A percentile compares a stretch with the other conserved stretches of the same genome.
phyloP scores from a whole-genome alignment of 2,329 filamentous ascomycete genomes.

The Monosporascus sp. region DNA sequence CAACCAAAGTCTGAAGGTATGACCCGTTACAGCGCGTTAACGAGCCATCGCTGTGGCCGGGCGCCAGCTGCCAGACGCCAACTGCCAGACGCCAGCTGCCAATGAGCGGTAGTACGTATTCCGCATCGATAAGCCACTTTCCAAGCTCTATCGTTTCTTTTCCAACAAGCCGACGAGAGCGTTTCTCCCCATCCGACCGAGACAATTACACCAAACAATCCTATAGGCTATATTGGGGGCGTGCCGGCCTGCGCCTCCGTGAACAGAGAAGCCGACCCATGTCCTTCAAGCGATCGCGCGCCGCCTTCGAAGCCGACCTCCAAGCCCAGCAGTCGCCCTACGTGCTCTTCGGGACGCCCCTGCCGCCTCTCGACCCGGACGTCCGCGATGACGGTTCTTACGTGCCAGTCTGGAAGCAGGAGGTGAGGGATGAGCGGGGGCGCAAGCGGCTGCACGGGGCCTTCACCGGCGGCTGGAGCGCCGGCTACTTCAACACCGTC shows the following conservation, averaged over 20 bases:
- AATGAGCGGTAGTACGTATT: neutral
- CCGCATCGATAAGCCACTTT: neutral
- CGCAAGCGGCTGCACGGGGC: slow-evolving; percentile 89
- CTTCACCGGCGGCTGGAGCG: slow-evolving; percentile 94
- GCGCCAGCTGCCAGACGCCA: neutral
- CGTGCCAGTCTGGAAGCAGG: slow-evolving; percentile 96
- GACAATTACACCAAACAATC: no score
- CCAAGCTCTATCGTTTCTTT: no score
- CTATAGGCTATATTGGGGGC: no score
- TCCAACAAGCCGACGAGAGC: no score
- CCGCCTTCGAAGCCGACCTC: slow-evolving; percentile 71
- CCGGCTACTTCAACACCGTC: slow-evolving; percentile 97
- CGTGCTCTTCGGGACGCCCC: slow-evolving; percentile 75
- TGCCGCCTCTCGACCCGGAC: slow-evolving; percentile 71
- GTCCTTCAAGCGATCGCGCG: slow-evolving; percentile 75
- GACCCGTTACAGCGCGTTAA: no score
- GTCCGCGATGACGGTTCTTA: slow-evolving; percentile 86
- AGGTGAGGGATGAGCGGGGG: slow-evolving; percentile 88
- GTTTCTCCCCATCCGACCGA: no score
- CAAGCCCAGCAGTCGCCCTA: slow-evolving; percentile 65
- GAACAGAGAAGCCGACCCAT: slow-evolving; percentile 37
- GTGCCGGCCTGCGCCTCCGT: neutral
- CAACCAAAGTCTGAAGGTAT: no score
- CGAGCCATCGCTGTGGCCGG: neutral
- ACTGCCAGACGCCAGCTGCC: neutral